Percentiles rank a stretch among this genome's conserved stretches.
These are phyloP conservation scores for Didymella glomerata DNA, from an alignment of 2,329 filamentous ascomycete species.

Conservation along the genomic window DNA sequence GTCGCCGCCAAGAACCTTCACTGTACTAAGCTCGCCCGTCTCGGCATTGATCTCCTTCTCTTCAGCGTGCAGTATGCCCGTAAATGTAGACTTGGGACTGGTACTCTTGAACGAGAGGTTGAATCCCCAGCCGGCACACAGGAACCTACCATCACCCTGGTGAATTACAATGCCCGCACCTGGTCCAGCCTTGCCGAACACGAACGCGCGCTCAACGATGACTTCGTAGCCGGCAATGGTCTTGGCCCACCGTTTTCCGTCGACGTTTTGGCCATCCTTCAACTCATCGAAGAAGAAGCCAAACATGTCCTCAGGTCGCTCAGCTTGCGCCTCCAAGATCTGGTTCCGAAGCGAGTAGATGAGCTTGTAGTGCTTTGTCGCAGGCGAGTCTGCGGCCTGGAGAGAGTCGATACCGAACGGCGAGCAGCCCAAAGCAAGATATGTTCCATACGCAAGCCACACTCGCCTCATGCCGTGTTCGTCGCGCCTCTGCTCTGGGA, in stretches of 20 bases:
- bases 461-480: slow-evolving; percentile 46
- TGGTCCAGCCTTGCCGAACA: slow-evolving; percentile 56
- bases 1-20: slow-evolving; percentile 55
- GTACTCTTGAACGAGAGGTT: slow-evolving; percentile 47
- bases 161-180: slow-evolving; percentile 57
- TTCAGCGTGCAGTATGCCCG: slow-evolving; percentile 54
- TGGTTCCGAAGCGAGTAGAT: slow-evolving; percentile 47
- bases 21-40: slow-evolving; percentile 49
- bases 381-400: slow-evolving; percentile 42
- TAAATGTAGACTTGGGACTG: slow-evolving; percentile 49
- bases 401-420: slow-evolving; percentile 55
- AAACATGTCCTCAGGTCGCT: slow-evolving; percentile 38
- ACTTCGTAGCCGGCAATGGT: slow-evolving; percentile 51
- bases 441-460: slow-evolving; percentile 39
- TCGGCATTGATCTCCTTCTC: slow-evolving; percentile 54
- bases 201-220: slow-evolving; percentile 55
- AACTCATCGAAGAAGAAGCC: slow-evolving; percentile 58
- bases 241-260: slow-evolving; percentile 40
- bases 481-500: slow-evolving; percentile 62
- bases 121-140: slow-evolving; percentile 59
- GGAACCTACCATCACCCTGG: slow-evolving; percentile 50
- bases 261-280: slow-evolving; percentile 38
- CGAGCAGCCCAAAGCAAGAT: slow-evolving; percentile 30
- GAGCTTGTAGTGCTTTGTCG: slow-evolving; percentile 54
- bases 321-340: slow-evolving; percentile 54